Evolutionary conservation across 1,284 basidiomycete genomes (phyloP).

Genomic region (Ceratobasidium sp.): DNA sequence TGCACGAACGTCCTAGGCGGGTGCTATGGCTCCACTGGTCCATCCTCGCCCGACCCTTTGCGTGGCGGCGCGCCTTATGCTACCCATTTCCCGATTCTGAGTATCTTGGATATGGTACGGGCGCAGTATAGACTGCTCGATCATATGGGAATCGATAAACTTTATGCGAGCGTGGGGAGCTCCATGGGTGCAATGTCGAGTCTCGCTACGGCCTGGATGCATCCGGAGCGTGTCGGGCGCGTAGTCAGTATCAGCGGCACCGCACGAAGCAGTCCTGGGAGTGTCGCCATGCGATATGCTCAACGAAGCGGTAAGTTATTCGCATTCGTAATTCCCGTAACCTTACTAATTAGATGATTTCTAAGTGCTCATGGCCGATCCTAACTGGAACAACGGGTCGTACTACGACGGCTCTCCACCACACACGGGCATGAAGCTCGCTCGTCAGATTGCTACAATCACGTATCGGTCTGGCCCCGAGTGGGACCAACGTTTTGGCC

Average conservation of each 20-base stretch:
- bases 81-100: conserved; percentile 91
- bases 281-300: conserved; percentile 95
- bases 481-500: conserved; percentile 97
- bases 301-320: conserved; percentile 85
- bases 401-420: conserved; percentile 97
- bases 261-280: conserved; percentile 89
- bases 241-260: conserved; percentile 95
- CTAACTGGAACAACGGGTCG: conserved; percentile 99
- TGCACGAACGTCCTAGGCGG: conserved; percentile 98
- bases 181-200: conserved; percentile 99
- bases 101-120: conserved; percentile 96
- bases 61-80: conserved; percentile 74
- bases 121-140: conserved; percentile 93
- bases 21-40: conserved; percentile 97
- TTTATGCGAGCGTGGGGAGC: conserved; percentile 94
- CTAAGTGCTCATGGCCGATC: conserved; percentile 98
- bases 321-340: neutral
- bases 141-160: conserved; percentile 82
- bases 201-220: conserved; percentile 94
- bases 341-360: neutral
- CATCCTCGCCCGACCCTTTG: conserved; percentile 81
- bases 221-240: conserved; percentile 88
- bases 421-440: conserved; percentile 98
- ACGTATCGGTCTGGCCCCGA: conserved; percentile 99
- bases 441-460: conserved; percentile 98